Evolutionary conservation across 768 basidiomycete genomes (phyloP), one percentile per base, ranked within the genome.

Genomic region (Mycena indigotica): DNA sequence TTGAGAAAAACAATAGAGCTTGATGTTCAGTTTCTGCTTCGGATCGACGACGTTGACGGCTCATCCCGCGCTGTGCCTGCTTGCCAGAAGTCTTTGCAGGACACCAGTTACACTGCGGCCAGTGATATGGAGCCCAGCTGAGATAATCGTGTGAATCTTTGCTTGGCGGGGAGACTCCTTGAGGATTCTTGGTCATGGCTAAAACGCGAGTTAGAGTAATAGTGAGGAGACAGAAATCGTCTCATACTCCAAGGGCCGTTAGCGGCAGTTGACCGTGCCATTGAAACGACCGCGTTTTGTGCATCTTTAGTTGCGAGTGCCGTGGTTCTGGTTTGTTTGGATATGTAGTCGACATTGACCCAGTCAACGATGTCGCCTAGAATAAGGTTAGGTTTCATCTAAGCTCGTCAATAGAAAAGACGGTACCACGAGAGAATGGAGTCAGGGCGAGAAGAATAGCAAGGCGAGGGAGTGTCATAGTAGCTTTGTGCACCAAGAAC

Each of bases 51-150:
- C 65, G 61, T 48, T 28, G 24, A 3, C 57, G 62, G 26, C n/a
- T 56, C 52, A 61, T 55, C 23, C 62, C 45, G 46, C 35, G 57
- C 24, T 53, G 19, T 8, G 44, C 28, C 16, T 26, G 46, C 40
- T 29, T 24, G 28, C 17, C 23, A n/a, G 25, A 32, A 8, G 24
- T 26, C 55, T 32, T 32, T 19, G 58, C 51, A 24, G 56, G 53
- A 58, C 82, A 84, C 80, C 81, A 83, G 60, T 81, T 75, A 63
- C 82, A 84, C 48, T 80, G 51, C 1, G 82, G 80, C 82, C 82
- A 84, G 64, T 82, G 80, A 58, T 85, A 84, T 3, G 84, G 84
- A 17, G 82, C 83, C 77, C 78, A 84, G 58, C 81, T 83, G 53
- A 84, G 65, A 63, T 84, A 84, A 65, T 84, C 83, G 32, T 73